Base-by-base conservation (phyloP, 306 rosid species). In the Urtica urens region DNA sequence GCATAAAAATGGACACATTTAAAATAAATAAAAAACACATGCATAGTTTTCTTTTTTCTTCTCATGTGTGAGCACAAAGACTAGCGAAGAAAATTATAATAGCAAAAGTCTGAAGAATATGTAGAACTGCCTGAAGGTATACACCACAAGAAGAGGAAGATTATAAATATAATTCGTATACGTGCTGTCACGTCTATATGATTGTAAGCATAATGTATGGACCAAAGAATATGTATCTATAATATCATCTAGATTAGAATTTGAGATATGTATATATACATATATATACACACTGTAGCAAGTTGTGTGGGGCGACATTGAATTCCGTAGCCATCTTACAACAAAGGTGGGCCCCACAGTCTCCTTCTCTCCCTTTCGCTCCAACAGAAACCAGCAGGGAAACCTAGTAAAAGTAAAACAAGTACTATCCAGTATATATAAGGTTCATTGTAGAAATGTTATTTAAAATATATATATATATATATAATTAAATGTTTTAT, bases 231-330 rank as follows among this genome's bases (percentile, higher is more conserved):
- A 34, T 34, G 7, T 41, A 41, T 41, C 16, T 41, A 41, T 41
- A 39, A 11, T 11, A 10, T 0, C 16, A 39, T 39, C 11, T 39
- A 39, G 7, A 6, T 1, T 5, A 6, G 1, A 22, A 19, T 42
- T 8, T 10, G 16, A 39, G 22, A 44, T 5, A 21, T 20, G 24
- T 8, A 45, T 0, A 21, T 45, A 45, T 22, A 22, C 23, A 45
- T 45, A 45, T 45, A 45, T 45, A 45, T 45, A 45, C 11, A 12
- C 12, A 39, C 6, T 13, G 37, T 31, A 51, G n/a, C 53, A 69
- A 65, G 76, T 64, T 69, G 67, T 72, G 73, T 65, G 46, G 68
- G 46, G 68, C 20, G 29, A 63, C 64, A 69, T 69, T 74, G 39
- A 74, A 74, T 65, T 69, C 64, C 49, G 67, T 60, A 65, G 24